These are phyloP conservation scores for Podaxis mareebaensis DNA, from an alignment of 768 basidiomycete genomes.

Conservation along the genomic window DNA sequence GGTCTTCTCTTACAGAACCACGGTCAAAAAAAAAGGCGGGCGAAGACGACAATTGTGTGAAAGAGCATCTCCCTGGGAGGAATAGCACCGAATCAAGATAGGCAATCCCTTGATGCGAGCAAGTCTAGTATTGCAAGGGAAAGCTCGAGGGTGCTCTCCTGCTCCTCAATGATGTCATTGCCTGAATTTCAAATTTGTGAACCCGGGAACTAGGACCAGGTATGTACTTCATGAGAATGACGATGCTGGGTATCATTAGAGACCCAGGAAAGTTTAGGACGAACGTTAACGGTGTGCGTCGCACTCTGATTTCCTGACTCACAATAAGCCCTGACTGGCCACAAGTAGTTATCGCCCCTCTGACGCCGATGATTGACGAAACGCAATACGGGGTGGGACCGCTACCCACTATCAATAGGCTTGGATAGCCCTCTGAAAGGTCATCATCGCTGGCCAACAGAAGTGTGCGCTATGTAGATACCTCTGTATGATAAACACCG, in stretches of 20 bases:
- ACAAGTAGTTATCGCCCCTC: neutral
- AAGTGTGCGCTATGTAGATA: conserved; percentile 48
- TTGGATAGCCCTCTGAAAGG: conserved; percentile 35
- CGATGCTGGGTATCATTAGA: conserved; percentile 53
- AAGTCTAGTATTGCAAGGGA: conserved; percentile 16
- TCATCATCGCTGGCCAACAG: conserved; percentile 47
- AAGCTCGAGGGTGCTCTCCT: conserved; percentile 7
- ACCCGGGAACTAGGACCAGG: conserved; percentile 24
- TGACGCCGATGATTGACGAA: conserved; percentile 36
- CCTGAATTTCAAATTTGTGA: neutral
- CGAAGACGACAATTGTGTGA: conserved; percentile 40
- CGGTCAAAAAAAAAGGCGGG: conserved; percentile 40
- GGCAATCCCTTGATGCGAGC: neutral
- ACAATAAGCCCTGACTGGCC: neutral
- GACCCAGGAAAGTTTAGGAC: conserved; percentile 38
- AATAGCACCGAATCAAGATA: neutral
- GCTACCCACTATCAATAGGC: conserved; percentile 39
- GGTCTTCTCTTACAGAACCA: conserved; percentile 48
- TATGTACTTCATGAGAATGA: conserved; percentile 52
- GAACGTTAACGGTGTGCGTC: conserved; percentile 33
- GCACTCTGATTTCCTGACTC: neutral
- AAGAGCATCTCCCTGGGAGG: conserved; percentile 37
- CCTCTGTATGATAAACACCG: conserved; percentile 49
- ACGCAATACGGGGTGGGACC: conserved; percentile 34
- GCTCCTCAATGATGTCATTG: conserved; percentile 7